These are phyloP conservation scores for Clonostachys rhizophaga DNA, from an alignment of 2,329 filamentous ascomycete genomes.

Conservation along the genomic window DNA sequence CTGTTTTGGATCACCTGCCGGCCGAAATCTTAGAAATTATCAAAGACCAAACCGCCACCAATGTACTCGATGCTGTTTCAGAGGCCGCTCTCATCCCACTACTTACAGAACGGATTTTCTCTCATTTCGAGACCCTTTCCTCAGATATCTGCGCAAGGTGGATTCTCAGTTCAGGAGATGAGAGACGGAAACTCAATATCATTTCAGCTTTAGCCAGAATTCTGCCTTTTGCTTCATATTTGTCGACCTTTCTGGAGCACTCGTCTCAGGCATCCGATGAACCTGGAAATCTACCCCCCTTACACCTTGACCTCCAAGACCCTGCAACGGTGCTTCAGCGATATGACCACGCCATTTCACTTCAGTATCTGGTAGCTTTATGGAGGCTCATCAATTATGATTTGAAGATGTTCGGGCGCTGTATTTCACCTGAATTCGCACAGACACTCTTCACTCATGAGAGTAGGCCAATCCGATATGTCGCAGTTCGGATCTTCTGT, in stretches of 20 bases:
- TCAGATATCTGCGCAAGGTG: slow-evolving; percentile 81
- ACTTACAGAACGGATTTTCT: slow-evolving; percentile 70
- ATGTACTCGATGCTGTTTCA: slow-evolving; percentile 69
- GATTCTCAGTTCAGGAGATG: slow-evolving; percentile 45
- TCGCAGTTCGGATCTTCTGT: slow-evolving; percentile 78
- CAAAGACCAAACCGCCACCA: slow-evolving; percentile 54
- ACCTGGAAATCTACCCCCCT: slow-evolving; percentile 7
- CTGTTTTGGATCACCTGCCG: slow-evolving; percentile 57
- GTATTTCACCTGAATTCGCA: slow-evolving; percentile 63
- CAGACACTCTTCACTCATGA: slow-evolving; percentile 62
- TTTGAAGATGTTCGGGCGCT: slow-evolving; percentile 57
- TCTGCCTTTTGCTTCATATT: slow-evolving; percentile 75
- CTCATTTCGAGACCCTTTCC: slow-evolving; percentile 69
- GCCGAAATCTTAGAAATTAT: slow-evolving; percentile 66
- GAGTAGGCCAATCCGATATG: slow-evolving; percentile 63
- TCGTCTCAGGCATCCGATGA: slow-evolving; percentile 3
- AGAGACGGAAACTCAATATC: slow-evolving; percentile 32
- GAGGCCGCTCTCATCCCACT: slow-evolving; percentile 63
- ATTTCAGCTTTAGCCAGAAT: slow-evolving; percentile 75
- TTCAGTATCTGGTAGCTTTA: slow-evolving; percentile 36
- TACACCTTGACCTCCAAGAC: slow-evolving; percentile 21
- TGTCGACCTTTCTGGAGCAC: slow-evolving; percentile 67
- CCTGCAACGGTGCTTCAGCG: slow-evolving; percentile 8
- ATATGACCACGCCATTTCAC: slow-evolving; percentile 12
- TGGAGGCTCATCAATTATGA: slow-evolving; percentile 81